Percentiles rank a stretch among this genome's conserved stretches.
Evolutionary conservation across 1,139 yeast species (phyloP).

Genomic region (Suhomyces choctaworum): DNA sequence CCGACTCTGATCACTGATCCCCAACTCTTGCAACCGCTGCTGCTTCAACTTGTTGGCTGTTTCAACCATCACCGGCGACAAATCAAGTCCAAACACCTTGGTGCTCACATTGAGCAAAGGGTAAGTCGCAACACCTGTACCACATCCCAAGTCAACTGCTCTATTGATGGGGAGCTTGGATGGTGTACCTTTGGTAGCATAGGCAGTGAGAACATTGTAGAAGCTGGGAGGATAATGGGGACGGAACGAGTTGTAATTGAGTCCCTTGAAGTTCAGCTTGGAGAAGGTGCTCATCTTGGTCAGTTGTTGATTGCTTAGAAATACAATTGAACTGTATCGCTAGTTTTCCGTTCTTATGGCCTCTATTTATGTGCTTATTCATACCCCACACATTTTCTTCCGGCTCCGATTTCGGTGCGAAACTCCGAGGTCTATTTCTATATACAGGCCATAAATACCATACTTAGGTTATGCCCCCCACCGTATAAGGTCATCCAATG

Average conservation of each 20-base stretch:
- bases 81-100: slow-evolving; percentile 36
- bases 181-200: slow-evolving; percentile 20
- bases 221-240: slow-evolving; percentile 28
- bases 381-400: too few species aligned
- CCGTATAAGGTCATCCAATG: too few species aligned
- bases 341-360: too few species aligned
- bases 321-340: too few species aligned
- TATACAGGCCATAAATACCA: too few species aligned
- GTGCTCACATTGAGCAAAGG: slow-evolving; percentile 35
- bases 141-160: slow-evolving; percentile 43
- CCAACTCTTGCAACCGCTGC: slow-evolving; percentile 27
- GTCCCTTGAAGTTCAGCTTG: slow-evolving; percentile 55
- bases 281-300: slow-evolving; percentile 68
- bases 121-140: slow-evolving; percentile 43
- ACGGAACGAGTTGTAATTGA: slow-evolving; percentile 54
- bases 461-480: too few species aligned
- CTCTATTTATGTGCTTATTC: too few species aligned
- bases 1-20: slow-evolving; percentile 25
- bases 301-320: too few species aligned
- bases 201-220: slow-evolving; percentile 24
- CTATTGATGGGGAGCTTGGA: slow-evolving; percentile 20
- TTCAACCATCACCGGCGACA: slow-evolving; percentile 36
- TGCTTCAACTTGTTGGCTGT: slow-evolving; percentile 32
- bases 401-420: too few species aligned
- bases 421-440: too few species aligned